A percentile compares a stretch with the other conserved stretches of the same genome.
Conservation (phyloP, 345 rosid species). For the Eucalyptus cloeziana region DNA sequence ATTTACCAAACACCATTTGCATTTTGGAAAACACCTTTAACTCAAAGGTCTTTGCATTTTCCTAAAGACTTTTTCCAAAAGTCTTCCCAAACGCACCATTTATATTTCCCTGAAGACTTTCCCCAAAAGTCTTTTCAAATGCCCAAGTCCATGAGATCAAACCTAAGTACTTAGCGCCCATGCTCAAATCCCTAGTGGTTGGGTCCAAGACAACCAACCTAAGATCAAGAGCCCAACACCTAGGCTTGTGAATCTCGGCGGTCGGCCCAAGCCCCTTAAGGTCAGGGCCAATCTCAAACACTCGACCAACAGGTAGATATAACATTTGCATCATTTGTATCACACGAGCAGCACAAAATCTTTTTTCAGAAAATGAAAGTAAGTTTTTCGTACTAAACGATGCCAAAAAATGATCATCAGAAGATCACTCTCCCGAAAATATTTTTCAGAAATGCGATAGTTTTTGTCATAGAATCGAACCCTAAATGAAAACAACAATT, state of each 20-base stretch:
- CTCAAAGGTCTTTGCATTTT: too few relatives aligned
- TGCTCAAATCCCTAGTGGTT: neutral
- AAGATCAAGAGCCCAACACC: neutral
- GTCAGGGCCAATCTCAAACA: neutral
- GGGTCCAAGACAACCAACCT: neutral
- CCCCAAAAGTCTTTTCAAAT: too few relatives aligned
- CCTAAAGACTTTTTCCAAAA: too few relatives aligned
- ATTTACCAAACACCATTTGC: too few relatives aligned
- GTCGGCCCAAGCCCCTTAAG: fast-evolving
- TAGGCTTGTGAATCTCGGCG: neutral
- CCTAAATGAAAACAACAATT: neutral
- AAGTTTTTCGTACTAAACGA: too few relatives aligned
- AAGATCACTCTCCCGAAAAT: neutral
- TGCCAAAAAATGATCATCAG: too few relatives aligned
- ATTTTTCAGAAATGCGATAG: neutral
- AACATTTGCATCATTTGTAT: neutral
- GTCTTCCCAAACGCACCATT: too few relatives aligned
- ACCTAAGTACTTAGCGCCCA: neutral
- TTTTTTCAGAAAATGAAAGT: neutral
- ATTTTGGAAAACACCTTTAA: too few relatives aligned
- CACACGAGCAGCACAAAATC: too few relatives aligned
- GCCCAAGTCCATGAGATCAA: neutral
- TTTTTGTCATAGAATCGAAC: neutral
- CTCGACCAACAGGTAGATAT: neutral
- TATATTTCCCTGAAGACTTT: too few relatives aligned